A percentile compares a stretch with the other conserved stretches of the same genome.
Conservation (phyloP, 2,329 filamentous ascomycete species). For the Fusarium sulawesiense region DNA sequence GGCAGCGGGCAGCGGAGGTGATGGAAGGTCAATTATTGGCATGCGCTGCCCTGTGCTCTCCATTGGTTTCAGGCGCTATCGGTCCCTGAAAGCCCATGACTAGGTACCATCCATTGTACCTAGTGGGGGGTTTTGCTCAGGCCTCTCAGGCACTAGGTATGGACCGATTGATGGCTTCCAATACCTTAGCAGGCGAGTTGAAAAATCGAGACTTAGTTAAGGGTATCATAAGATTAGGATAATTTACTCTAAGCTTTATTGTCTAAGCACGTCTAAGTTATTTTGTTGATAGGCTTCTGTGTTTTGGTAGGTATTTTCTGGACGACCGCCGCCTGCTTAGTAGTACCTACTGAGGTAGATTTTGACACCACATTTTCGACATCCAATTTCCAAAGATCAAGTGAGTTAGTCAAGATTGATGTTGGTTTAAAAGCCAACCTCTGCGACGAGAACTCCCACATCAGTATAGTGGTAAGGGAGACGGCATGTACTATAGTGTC, state of each 20-base stretch:
- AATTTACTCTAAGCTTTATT: no score
- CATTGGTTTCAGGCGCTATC: conserved; percentile 34
- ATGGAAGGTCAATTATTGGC: conserved; percentile 22
- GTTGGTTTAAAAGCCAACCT: background rate
- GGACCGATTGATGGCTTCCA: background rate
- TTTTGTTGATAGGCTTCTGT: no score
- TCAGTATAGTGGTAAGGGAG: background rate
- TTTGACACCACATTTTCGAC: background rate
- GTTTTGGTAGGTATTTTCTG: no score
- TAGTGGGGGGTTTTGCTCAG: conserved; percentile 5
- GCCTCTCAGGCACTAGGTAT: background rate
- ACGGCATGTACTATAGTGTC: background rate
- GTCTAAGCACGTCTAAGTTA: no score
- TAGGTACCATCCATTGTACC: background rate
- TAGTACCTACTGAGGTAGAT: background rate
- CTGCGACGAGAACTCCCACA: background rate
- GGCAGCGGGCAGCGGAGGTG: conserved; percentile 28
- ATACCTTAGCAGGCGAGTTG: no score
- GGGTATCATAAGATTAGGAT: no score
- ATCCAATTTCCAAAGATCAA: background rate
- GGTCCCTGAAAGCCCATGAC: conserved; percentile 19
- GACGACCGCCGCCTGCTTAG: no score
- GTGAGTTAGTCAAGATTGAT: background rate
- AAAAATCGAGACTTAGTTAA: no score
- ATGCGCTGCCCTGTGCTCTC: conserved; percentile 22